Conservation (phyloP, 108 stramenopile species). For the Cyclostephanos tholiformis region DNA sequence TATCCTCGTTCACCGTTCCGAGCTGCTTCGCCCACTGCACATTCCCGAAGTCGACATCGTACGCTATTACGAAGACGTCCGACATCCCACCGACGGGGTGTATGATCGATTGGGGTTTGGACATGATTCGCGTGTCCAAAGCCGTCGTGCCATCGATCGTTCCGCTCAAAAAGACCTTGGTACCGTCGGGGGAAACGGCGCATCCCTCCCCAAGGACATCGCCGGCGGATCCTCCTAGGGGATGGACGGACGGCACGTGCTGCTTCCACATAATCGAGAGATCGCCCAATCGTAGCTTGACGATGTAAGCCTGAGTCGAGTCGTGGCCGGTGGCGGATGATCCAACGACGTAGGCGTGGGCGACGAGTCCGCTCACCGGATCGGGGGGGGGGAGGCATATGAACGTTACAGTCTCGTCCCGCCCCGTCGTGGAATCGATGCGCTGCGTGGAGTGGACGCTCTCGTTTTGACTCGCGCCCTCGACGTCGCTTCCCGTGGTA, state of each 20-base stretch:
- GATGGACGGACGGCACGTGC: constrained; percentile 39
- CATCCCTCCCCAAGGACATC: constrained; percentile 47
- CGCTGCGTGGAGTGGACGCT: constrained; percentile 40
- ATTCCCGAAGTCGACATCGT: constrained; percentile 43
- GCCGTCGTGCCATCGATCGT: constrained; percentile 45
- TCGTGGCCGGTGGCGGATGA: constrained; percentile 20
- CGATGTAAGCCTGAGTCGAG: constrained; percentile 39
- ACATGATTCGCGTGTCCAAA: constrained; percentile 23
- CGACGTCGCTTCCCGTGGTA: constrained; percentile 15
- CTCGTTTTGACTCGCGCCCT: constrained; percentile 27
- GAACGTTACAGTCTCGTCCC: constrained; percentile 42
- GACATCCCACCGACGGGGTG: constrained; percentile 33
- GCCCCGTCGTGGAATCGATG: constrained; percentile 46
- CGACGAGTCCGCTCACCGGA: constrained; percentile 20
- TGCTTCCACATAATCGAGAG: constrained; percentile 47
- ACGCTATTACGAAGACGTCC: constrained; percentile 49
- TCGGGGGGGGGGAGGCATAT: constrained; percentile 48
- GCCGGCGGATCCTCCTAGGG: constrained; percentile 34
- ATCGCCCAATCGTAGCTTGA: constrained; percentile 44
- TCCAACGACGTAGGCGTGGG: constrained; percentile 46
- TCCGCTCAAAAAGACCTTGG: constrained; percentile 33
- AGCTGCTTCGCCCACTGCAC: constrained; percentile 45
- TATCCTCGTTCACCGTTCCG: constrained; percentile 43
- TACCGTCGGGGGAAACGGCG: constrained; percentile 44
- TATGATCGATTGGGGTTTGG: constrained; percentile 12